Evolutionary conservation across 2,329 filamentous ascomycete species (phyloP).

Genomic region (Pseudogymnoascus sp.): DNA sequence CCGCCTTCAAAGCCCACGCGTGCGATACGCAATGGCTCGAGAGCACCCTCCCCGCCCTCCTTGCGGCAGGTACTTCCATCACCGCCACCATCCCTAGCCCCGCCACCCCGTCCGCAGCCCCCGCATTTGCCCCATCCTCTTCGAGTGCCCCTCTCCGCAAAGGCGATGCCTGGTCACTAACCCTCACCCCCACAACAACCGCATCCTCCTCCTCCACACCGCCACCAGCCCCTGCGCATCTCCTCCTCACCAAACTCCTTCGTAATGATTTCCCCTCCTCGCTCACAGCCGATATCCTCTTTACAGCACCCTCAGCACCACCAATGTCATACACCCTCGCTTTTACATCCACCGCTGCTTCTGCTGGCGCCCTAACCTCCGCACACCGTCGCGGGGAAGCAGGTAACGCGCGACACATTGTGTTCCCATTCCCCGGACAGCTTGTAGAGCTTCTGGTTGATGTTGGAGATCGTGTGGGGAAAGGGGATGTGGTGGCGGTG

Average conservation of each 20-base stretch:
- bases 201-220: slow-evolving; percentile 18
- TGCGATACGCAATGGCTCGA: slow-evolving; percentile 56
- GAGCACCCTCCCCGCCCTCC: slow-evolving; percentile 35
- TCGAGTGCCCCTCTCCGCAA: slow-evolving; percentile 47
- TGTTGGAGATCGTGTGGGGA: slow-evolving; percentile 42
- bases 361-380: slow-evolving; percentile 45
- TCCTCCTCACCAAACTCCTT: slow-evolving; percentile 48
- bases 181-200: slow-evolving; percentile 34
- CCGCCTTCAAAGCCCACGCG: slow-evolving; percentile 41
- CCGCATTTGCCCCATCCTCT: slow-evolving; percentile 17
- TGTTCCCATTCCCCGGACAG: slow-evolving; percentile 52
- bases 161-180: slow-evolving; percentile 53
- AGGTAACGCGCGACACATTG: slow-evolving; percentile 44
- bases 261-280: slow-evolving; percentile 55
- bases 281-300: slow-evolving; percentile 46
- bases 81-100: slow-evolving; percentile 31
- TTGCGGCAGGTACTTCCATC: slow-evolving; percentile 30
- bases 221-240: slow-evolving; percentile 39
- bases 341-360: slow-evolving; percentile 36
- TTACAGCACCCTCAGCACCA: slow-evolving; percentile 41
- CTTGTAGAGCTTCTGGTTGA: slow-evolving; percentile 53
- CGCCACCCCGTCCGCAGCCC: slow-evolving; percentile 20
- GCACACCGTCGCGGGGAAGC: slow-evolving; percentile 45
- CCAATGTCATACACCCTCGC: slow-evolving; percentile 38
- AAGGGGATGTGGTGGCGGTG: slow-evolving; percentile 50